phyloP scores from a whole-genome alignment of 176 grass and related monocot genomes.

The Avena atlantica region DNA sequence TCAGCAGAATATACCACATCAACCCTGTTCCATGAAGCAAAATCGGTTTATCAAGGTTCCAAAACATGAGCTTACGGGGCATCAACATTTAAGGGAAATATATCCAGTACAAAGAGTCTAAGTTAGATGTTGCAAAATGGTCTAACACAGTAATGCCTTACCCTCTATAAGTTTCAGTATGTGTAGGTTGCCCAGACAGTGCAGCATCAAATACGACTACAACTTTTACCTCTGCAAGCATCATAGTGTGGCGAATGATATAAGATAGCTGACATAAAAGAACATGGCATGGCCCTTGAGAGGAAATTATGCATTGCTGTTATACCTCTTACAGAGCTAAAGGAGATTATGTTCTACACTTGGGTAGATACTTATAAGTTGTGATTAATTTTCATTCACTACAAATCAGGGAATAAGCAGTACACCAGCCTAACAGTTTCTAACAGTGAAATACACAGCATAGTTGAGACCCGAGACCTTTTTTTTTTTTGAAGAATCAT shows the following conservation, averaged over 20 bases:
- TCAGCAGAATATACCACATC: slow-evolving; percentile 79
- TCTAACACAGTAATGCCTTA: slow-evolving; percentile 43
- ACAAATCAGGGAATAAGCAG: neutral
- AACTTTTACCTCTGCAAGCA: slow-evolving; percentile 84
- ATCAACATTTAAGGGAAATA: slow-evolving; percentile 10
- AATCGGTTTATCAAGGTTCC: slow-evolving; percentile 24
- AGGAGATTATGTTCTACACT: neutral
- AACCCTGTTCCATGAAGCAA: slow-evolving; percentile 67
- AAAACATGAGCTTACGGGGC: neutral
- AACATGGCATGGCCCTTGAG: neutral
- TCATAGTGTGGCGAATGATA: slow-evolving; percentile 25
- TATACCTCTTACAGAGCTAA: neutral
- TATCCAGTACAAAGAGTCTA: slow-evolving; percentile 15
- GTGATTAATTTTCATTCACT: neutral
- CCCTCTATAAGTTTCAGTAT: slow-evolving; percentile 87
- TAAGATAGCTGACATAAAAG: slow-evolving; percentile 20
- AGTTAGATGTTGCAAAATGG: neutral
- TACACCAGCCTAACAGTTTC: neutral
- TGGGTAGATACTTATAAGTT: neutral
- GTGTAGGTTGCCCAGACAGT: slow-evolving; percentile 62
- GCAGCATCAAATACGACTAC: slow-evolving; percentile 97
- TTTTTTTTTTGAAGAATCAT: neutral
- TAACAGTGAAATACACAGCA: neutral
- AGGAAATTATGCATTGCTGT: neutral
- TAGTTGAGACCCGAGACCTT: neutral